Conservation (phyloP, 257 asterid species). For the Agastache rugosa region DNA sequence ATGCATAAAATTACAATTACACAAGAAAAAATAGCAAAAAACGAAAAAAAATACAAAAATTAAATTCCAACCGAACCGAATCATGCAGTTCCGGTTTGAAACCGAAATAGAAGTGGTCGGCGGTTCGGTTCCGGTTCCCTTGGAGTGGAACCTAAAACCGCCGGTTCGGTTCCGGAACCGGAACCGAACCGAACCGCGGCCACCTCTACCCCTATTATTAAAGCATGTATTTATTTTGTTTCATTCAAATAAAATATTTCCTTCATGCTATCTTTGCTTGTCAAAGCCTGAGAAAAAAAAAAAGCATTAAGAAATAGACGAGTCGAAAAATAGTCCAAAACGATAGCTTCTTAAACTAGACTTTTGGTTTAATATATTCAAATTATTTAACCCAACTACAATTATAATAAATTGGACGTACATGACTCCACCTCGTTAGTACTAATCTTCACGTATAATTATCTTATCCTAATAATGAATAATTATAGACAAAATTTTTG, state of each 20-base stretch:
- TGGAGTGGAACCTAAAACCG: too few species aligned
- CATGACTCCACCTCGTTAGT: neutral
- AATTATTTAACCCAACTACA: neutral
- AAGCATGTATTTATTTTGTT: neutral
- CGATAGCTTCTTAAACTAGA: neutral
- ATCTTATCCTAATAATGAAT: neutral
- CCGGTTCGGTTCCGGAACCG: too few species aligned
- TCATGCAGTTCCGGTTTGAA: too few species aligned
- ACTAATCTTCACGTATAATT: neutral
- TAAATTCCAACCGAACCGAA: too few species aligned
- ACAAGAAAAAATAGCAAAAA: too few species aligned
- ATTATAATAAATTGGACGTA: neutral
- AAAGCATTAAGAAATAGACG: too few species aligned
- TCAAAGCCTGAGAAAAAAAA: neutral
- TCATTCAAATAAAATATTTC: slow-evolving; percentile 6
- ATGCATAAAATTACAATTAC: too few species aligned
- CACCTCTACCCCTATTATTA: neutral
- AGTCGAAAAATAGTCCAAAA: neutral
- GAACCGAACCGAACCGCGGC: too few species aligned
- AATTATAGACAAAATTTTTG: too few species aligned
- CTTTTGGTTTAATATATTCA: neutral
- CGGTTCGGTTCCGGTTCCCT: too few species aligned
- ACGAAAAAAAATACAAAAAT: too few species aligned
- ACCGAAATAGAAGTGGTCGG: too few species aligned
- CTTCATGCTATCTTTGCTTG: neutral